Percentiles rank a stretch among this genome's conserved stretches.
Evolutionary conservation across 495 filamentous ascomycete genomes (phyloP).

Genomic region (Penicillium pancosmium): DNA sequence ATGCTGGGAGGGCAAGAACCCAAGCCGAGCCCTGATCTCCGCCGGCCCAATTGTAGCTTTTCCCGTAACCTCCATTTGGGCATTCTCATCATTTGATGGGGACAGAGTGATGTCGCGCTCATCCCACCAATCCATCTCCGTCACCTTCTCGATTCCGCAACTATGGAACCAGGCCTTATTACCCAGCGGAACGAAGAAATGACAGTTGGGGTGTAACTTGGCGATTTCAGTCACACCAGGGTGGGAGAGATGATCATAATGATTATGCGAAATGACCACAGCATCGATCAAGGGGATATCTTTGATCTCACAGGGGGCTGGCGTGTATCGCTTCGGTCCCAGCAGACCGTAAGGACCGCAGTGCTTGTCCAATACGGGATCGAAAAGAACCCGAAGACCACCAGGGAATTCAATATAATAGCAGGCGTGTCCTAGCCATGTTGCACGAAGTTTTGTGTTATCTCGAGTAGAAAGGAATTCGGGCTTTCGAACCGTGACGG

Average conservation of each 20-base stretch:
- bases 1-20: slow-evolving; percentile 87
- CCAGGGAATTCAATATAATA: slow-evolving; percentile 90
- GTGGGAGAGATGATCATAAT: slow-evolving; percentile 92
- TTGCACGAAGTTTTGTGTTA: slow-evolving; percentile 72
- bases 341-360: slow-evolving; percentile 76
- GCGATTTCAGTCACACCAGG: slow-evolving; percentile 71
- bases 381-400: slow-evolving; percentile 88
- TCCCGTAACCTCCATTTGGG: slow-evolving; percentile 32
- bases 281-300: slow-evolving; percentile 86
- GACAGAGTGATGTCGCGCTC: slow-evolving; percentile 70
- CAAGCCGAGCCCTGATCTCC: slow-evolving; percentile 73
- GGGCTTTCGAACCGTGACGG: slow-evolving; percentile 69
- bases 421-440: slow-evolving; percentile 96
- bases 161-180: slow-evolving; percentile 81
- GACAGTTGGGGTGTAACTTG: slow-evolving; percentile 72
- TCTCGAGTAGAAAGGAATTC: slow-evolving; percentile 65
- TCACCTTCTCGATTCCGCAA: slow-evolving; percentile 70
- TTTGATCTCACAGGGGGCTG: slow-evolving; percentile 72
- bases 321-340: slow-evolving; percentile 81
- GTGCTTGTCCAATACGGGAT: slow-evolving; percentile 90
- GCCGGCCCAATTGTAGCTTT: slow-evolving; percentile 27
- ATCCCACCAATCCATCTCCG: slow-evolving; percentile 97
- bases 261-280: slow-evolving; percentile 89
- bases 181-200: slow-evolving; percentile 90
- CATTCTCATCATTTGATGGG: slow-evolving; percentile 27